Conservation (phyloP, 352 stramenopile genomes). For the Pythium brachiatum region DNA sequence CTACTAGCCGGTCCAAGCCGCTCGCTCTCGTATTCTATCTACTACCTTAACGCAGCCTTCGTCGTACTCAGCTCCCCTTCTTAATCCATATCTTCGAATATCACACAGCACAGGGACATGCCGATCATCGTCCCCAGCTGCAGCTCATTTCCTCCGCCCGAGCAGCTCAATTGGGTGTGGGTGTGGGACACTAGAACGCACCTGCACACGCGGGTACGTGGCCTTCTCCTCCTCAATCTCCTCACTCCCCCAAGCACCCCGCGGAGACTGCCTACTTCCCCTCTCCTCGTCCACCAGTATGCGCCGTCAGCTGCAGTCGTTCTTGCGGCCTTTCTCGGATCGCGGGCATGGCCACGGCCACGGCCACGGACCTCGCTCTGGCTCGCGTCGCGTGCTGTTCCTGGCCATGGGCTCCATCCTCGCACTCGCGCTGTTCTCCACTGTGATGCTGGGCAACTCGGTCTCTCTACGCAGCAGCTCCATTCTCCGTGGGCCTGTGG, state of each 20-base stretch:
- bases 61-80: too few species aligned
- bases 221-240: background rate
- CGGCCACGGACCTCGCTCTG: background rate
- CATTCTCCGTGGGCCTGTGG: background rate
- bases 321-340: slow-evolving; percentile 8
- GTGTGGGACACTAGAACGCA: too few species aligned
- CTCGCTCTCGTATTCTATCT: background rate
- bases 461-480: background rate
- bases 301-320: slow-evolving; percentile 7
- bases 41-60: background rate
- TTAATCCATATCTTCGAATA: too few species aligned
- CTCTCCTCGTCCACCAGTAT: too few species aligned
- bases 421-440: slow-evolving; percentile 13
- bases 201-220: background rate
- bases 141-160: background rate
- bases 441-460: slow-evolving; percentile 4
- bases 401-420: slow-evolving; percentile 15
- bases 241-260: background rate
- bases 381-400: slow-evolving; percentile 10
- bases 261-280: too few species aligned
- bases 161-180: too few species aligned
- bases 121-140: background rate
- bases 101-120: too few species aligned
- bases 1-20: background rate
- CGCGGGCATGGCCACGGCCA: background rate